Conservation (phyloP, 2,329 filamentous ascomycete genomes). For the Chrysosporium queenslandicum region DNA sequence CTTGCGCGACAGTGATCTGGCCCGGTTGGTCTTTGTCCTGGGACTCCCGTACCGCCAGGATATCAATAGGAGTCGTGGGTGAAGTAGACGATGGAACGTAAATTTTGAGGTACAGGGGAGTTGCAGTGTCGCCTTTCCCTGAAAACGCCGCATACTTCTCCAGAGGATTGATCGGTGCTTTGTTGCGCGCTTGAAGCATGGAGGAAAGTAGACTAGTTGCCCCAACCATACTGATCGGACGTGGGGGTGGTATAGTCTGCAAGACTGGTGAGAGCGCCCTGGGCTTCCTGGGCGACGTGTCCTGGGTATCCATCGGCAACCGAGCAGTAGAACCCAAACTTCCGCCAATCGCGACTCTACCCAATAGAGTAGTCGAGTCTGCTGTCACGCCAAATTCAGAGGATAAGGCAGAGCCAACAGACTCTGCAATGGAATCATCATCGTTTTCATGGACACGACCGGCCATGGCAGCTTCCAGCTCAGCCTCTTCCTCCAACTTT, state of each 20-base stretch:
- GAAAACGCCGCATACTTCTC: constrained; percentile 52
- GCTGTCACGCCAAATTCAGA: constrained; percentile 47
- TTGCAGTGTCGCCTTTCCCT: constrained; percentile 48
- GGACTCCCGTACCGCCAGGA: constrained; percentile 47
- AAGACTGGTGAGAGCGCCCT: constrained; percentile 40
- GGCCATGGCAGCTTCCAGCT: constrained; percentile 25
- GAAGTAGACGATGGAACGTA: constrained; percentile 51
- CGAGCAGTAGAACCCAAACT: constrained; percentile 38
- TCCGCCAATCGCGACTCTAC: constrained; percentile 38
- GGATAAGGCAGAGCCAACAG: constrained; percentile 41
- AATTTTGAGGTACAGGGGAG: constrained; percentile 54
- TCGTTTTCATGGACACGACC: constrained; percentile 31
- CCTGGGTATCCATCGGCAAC: background rate
- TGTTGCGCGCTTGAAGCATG: constrained; percentile 47
- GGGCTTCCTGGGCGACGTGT: constrained; percentile 44
- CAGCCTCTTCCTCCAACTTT: constrained; percentile 23
- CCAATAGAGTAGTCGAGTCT: constrained; percentile 49
- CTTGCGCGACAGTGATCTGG: constrained; percentile 50
- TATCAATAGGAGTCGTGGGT: constrained; percentile 47
- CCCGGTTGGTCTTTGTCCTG: constrained; percentile 42
- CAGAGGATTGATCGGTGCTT: constrained; percentile 50
- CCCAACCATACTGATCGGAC: constrained; percentile 51
- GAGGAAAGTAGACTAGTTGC: constrained; percentile 47
- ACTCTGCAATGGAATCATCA: constrained; percentile 42
- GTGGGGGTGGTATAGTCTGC: constrained; percentile 49